phyloP scores from a whole-genome alignment of 495 filamentous ascomycete species.

The Podospora fimiseda region DNA sequence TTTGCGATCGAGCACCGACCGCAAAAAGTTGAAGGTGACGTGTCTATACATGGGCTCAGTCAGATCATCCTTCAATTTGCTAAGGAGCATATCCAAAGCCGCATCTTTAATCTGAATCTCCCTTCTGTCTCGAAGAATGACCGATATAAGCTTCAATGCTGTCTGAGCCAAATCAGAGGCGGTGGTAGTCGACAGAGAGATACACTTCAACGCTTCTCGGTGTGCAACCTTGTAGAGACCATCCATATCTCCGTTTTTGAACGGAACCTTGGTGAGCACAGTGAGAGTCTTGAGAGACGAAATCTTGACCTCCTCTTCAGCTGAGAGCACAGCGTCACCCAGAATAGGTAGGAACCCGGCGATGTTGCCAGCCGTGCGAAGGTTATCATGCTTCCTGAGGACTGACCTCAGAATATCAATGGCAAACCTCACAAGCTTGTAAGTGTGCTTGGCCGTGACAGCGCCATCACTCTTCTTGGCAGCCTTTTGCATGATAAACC shows the following conservation, averaged over 20 bases:
- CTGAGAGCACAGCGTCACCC: conserved; percentile 73
- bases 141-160: conserved; percentile 76
- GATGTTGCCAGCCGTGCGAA: conserved; percentile 73
- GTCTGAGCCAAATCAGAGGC: conserved; percentile 77
- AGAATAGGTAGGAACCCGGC: conserved; percentile 80
- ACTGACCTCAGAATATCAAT: conserved; percentile 78
- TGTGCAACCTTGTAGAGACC: conserved; percentile 76
- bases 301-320: conserved; percentile 84
- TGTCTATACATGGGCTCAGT: conserved; percentile 88
- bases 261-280: conserved; percentile 75
- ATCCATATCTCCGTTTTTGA: conserved; percentile 63
- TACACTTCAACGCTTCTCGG: conserved; percentile 68
- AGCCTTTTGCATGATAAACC: conserved; percentile 71
- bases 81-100: conserved; percentile 76
- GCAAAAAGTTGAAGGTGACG: conserved; percentile 86
- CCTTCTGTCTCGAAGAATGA: conserved; percentile 74
- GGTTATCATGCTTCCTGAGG: conserved; percentile 69
- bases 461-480: conserved; percentile 59
- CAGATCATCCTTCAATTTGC: conserved; percentile 77
- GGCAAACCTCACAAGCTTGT: conserved; percentile 80
- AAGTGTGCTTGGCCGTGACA: conserved; percentile 65
- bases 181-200: conserved; percentile 58
- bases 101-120: conserved; percentile 69
- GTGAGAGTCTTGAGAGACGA: conserved; percentile 77
- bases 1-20: conserved; percentile 75